Percentiles rank a stretch among this genome's conserved stretches.
phyloP scores from a whole-genome alignment of 495 filamentous ascomycete genomes.

The Aspergillus cavernicola region DNA sequence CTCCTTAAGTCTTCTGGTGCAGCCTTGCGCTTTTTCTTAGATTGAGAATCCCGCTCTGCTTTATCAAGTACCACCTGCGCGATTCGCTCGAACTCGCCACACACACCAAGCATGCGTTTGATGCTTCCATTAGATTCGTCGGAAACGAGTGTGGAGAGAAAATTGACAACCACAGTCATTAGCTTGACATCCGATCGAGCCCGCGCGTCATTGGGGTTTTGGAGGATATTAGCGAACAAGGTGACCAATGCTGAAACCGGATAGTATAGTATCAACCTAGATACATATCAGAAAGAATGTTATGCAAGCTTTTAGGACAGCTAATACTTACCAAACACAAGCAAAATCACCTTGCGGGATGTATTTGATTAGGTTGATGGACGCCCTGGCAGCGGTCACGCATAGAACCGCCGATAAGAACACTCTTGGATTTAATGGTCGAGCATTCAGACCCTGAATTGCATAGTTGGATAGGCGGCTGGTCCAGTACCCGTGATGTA shows the following conservation, averaged over 20 bases:
- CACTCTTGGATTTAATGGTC: slow-evolving; percentile 86
- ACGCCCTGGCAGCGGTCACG: slow-evolving; percentile 85
- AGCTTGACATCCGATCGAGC: slow-evolving; percentile 84
- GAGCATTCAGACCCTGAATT: slow-evolving; percentile 85
- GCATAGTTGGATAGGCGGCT: slow-evolving; percentile 92
- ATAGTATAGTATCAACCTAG: slow-evolving; percentile 93
- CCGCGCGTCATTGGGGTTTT: slow-evolving; percentile 87
- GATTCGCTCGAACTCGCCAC: slow-evolving; percentile 92
- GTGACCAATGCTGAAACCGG: slow-evolving; percentile 94
- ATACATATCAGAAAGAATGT: slow-evolving; percentile 18
- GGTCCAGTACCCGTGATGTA: slow-evolving; percentile 98
- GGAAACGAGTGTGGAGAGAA: slow-evolving; percentile 72
- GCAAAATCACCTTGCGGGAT: slow-evolving; percentile 92
- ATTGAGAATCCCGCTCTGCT: slow-evolving; percentile 73
- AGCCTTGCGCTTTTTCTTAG: slow-evolving; percentile 74
- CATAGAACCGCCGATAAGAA: slow-evolving; percentile 93
- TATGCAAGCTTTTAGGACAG: background rate
- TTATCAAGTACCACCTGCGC: slow-evolving; percentile 89
- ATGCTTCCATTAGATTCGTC: slow-evolving; percentile 80
- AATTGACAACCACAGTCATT: slow-evolving; percentile 90
- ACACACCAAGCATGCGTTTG: slow-evolving; percentile 87
- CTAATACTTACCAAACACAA: slow-evolving; percentile 79
- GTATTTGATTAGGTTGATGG: slow-evolving; percentile 91
- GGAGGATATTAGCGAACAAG: slow-evolving; percentile 92
- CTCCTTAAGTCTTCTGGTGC: slow-evolving; percentile 40